Base-by-base conservation (phyloP, 148 eudicot genomes). In the Chenopodium berlandieri region DNA sequence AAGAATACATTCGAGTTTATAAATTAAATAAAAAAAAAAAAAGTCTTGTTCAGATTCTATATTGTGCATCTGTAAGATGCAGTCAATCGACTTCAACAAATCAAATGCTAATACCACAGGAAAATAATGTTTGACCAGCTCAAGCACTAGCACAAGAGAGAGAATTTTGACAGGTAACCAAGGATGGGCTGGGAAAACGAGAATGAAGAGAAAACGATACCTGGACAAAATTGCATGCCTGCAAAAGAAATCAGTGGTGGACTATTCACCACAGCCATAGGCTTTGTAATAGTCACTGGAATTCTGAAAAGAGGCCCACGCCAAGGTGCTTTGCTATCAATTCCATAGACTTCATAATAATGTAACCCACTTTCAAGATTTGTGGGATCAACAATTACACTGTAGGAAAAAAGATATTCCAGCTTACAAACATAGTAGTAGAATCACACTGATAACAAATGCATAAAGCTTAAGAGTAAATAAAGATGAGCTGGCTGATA, bases 271-370 rank as follows among this genome's bases (percentile, higher is more conserved):
- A 96, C 89, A 82, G 82, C 58, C 84, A 84, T 82, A 62, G 98
- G 97, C 88, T 96, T 96, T 73, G 98, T 94, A 77, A 96, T 87
- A 68, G 98, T 96, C 22, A 96, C 79, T 48, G 99, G 98, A 85
- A 96, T 90, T 86, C 98, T 85, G 81, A 96, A 96, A 62, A 96
- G 87, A 71, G 99, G 98, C 73, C 99, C 99, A 82, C 99, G 99
- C 94, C 95, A 91, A 30, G 99, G 95, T 19, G 97, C 89, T 79
- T 86, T 92, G 91, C 91, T 88, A 78, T 96, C 95, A 27, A 94
- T 81, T 32, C 92, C 99, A 82, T 90, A 94, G 47, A 96, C 81
- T 86, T 96, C 99, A 84, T 64, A 89, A 77, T 90, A 96, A 85
- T 96, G 99, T 70, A 96, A 83, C 74, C 99, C 98, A 83, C 86